Evolutionary conservation across 805 yeast species (phyloP).

Genomic region (Yarrowia bubula): DNA sequence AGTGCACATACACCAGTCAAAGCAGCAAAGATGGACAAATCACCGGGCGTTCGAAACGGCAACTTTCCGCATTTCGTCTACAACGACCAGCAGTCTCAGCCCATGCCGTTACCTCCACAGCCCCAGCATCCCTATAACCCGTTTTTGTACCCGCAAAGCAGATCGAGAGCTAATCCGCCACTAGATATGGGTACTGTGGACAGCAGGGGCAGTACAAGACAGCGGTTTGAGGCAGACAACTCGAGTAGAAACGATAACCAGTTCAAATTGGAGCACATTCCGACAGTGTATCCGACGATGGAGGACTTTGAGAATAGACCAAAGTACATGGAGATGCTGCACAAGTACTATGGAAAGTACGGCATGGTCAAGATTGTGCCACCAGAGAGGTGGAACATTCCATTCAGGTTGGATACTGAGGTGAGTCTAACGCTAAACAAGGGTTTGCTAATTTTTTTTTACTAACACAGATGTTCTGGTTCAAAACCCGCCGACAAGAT

Average conservation of each 20-base stretch:
- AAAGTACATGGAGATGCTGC: constrained; percentile 51
- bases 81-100: neutral
- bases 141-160: constrained; percentile 47
- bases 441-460: neutral
- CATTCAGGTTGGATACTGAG: constrained; percentile 45
- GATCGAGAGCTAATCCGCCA: constrained; percentile 47
- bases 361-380: constrained; percentile 73
- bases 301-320: constrained; percentile 60
- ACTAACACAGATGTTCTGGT: constrained; percentile 40
- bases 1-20: neutral
- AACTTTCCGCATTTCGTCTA: neutral
- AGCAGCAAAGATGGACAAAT: neutral
- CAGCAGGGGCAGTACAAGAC: neutral
- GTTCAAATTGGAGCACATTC: constrained; percentile 38
- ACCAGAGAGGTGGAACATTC: constrained; percentile 47
- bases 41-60: neutral
- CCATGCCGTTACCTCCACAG: neutral
- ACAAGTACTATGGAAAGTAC: constrained; percentile 49
- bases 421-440: neutral
- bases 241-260: constrained; percentile 1
- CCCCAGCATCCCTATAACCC: constrained; percentile 39
- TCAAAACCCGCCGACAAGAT: constrained; percentile 50
- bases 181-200: constrained; percentile 40
- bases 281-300: constrained; percentile 51
- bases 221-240: neutral